Evolutionary conservation across 2,329 filamentous ascomycete species (phyloP).

Genomic region (Aspergillus floridensis): DNA sequence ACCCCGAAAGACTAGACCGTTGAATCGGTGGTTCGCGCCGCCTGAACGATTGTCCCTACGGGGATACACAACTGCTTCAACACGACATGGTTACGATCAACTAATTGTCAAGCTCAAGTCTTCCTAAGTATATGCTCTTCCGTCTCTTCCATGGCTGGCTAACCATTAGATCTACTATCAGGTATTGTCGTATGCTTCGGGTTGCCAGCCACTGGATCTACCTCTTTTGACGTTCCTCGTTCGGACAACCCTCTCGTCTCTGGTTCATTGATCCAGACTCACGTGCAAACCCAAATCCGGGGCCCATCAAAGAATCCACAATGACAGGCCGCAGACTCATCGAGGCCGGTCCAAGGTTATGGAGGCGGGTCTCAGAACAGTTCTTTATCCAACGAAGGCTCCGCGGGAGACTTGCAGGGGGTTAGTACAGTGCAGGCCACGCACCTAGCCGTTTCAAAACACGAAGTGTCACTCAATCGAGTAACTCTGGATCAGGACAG

Average conservation of each 20-base stretch:
- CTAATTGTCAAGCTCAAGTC: neutral
- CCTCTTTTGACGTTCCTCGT: neutral
- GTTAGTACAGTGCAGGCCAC: constrained; percentile 2
- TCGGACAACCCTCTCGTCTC: neutral
- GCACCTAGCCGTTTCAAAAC: constrained; percentile 1
- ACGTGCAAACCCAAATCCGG: neutral
- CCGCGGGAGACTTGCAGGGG: neutral
- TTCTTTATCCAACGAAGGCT: neutral
- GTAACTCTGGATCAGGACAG: constrained; percentile 9
- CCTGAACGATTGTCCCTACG: neutral
- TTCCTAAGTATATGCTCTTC: neutral
- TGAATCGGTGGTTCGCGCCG: neutral
- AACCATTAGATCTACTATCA: neutral
- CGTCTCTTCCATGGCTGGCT: neutral
- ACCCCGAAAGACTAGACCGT: neutral
- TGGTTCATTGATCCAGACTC: neutral
- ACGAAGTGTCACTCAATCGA: constrained; percentile 10
- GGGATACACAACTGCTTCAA: neutral
- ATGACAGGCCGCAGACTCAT: neutral
- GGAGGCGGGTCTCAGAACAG: neutral
- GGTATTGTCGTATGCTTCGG: neutral
- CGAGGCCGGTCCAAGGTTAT: neutral
- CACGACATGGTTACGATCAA: neutral
- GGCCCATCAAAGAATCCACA: neutral
- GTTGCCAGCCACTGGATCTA: neutral